phyloP scores from a whole-genome alignment of 306 rosid genomes.

The Cucumis hystrix region DNA sequence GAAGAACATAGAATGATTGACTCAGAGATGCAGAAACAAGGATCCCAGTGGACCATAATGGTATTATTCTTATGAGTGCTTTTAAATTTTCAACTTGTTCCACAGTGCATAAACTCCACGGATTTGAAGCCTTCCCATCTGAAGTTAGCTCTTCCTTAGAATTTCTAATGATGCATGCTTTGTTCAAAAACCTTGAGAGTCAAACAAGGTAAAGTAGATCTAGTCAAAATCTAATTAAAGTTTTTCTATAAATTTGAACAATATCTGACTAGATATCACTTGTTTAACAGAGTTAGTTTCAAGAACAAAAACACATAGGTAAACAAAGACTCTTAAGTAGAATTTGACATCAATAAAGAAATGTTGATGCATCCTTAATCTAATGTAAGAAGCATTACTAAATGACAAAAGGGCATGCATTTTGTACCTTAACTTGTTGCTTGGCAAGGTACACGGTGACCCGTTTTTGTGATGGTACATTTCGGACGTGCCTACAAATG shows the following conservation, averaged over 20 bases:
- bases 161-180: slow-evolving; percentile 35
- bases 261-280: neutral
- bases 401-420: neutral
- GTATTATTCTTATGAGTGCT: slow-evolving; percentile 8
- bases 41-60: slow-evolving; percentile 21
- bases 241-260: neutral
- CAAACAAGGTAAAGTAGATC: neutral
- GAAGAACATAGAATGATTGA: slow-evolving; percentile 12
- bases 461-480: neutral
- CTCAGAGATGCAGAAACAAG: neutral
- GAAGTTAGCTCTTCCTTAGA: slow-evolving; percentile 5
- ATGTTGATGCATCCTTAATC: neutral
- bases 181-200: slow-evolving; percentile 25
- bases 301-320: neutral
- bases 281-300: neutral
- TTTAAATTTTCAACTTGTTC: slow-evolving; percentile 26
- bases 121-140: slow-evolving; percentile 24
- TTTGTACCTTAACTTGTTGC: slow-evolving; percentile 15
- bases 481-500: neutral
- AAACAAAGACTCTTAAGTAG: neutral
- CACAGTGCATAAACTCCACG: slow-evolving; percentile 43
- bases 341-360: neutral
- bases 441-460: slow-evolving; percentile 2
- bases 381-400: neutral
- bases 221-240: neutral